Percentiles rank a stretch among this genome's conserved stretches.
Evolutionary conservation across 2,329 filamentous ascomycete species (phyloP).

Genomic region (Penicillium sp.): DNA sequence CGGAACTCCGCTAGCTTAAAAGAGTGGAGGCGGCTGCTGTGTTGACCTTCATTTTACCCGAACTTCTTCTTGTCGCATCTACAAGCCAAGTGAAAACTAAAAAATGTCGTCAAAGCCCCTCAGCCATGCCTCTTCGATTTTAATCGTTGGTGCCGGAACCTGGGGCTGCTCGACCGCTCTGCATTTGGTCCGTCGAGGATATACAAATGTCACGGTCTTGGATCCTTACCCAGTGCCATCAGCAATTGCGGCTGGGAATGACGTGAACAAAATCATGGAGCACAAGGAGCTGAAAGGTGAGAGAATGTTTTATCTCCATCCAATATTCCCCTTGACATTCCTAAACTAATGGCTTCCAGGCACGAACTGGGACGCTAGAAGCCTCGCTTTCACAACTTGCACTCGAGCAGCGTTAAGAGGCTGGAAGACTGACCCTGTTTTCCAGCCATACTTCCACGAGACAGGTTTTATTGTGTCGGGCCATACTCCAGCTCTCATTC

Average conservation of each 20-base stretch:
- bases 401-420: constrained; percentile 34
- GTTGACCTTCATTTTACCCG: not conserved
- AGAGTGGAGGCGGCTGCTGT: not conserved
- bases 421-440: constrained; percentile 48
- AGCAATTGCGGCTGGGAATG: constrained; percentile 51
- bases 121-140: constrained; percentile 19
- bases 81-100: not conserved
- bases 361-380: constrained; percentile 13
- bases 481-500: constrained; percentile 39
- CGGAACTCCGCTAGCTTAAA: not conserved
- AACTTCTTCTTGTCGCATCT: not conserved
- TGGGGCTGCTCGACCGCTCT: constrained; percentile 56
- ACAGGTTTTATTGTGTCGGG: constrained; percentile 45
- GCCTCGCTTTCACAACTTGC: constrained; percentile 24
- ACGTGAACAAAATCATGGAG: constrained; percentile 51
- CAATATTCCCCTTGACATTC: not conserved
- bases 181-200: constrained; percentile 51
- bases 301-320: not conserved
- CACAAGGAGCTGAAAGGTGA: constrained; percentile 38
- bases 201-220: constrained; percentile 50
- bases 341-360: constrained; percentile 4
- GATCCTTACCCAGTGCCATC: constrained; percentile 50
- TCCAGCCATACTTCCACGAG: constrained; percentile 48
- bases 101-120: constrained; percentile 4
- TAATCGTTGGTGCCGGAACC: constrained; percentile 53